These are phyloP conservation scores for Mrakia blollopis DNA, from an alignment of 768 basidiomycete genomes.

Conservation along the genomic window DNA sequence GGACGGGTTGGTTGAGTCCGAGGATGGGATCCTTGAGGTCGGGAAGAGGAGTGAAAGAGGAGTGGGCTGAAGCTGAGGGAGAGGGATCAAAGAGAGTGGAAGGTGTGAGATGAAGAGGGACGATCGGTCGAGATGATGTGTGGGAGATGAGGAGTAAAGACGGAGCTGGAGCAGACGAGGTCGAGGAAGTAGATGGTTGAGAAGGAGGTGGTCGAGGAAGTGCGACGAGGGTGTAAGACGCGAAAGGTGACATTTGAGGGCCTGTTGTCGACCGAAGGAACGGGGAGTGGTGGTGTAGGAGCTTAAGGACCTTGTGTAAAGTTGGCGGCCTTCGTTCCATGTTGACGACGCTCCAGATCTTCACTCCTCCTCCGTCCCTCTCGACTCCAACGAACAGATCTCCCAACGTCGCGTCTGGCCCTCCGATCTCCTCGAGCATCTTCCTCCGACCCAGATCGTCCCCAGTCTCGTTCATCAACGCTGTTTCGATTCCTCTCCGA, in stretches of 20 bases:
- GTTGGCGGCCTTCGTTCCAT: conserved; percentile 78
- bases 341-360: conserved; percentile 54
- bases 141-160: conserved; percentile 6
- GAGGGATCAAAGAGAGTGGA: conserved; percentile 6
- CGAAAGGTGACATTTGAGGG: background rate
- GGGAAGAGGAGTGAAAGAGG: conserved; percentile 3
- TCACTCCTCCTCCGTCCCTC: conserved; percentile 35
- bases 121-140: conserved; percentile 27
- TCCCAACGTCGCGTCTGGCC: conserved; percentile 61
- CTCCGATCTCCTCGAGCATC: conserved; percentile 54
- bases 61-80: background rate
- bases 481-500: conserved; percentile 47
- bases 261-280: background rate
- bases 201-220: background rate
- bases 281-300: background rate
- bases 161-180: background rate
- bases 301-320: conserved; percentile 36
- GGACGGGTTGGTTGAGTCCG: conserved; percentile 34
- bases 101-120: conserved; percentile 12
- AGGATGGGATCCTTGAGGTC: conserved; percentile 34
- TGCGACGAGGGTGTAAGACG: conserved; percentile 11
- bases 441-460: conserved; percentile 55
- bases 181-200: conserved; percentile 12
- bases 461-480: conserved; percentile 39
- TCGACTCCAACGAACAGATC: conserved; percentile 41